Evolutionary conservation across 78 protist species (phyloP).

Genomic region (Dictyostelium firmibasis): DNA sequence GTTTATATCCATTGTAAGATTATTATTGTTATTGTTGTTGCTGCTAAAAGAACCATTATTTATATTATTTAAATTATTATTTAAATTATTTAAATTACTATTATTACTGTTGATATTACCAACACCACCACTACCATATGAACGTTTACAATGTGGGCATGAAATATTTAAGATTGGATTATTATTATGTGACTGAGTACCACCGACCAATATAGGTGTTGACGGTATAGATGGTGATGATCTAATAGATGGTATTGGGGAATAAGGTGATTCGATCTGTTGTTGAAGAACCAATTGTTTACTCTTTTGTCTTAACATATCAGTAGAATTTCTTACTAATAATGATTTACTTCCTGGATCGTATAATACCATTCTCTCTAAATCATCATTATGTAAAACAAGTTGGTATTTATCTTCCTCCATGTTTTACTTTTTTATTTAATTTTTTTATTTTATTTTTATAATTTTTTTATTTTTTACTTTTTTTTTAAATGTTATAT

Average conservation of each 20-base stretch:
- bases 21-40: not conserved
- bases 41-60: not conserved
- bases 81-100: not conserved
- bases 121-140: not conserved
- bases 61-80: not conserved
- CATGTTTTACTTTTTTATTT: not conserved
- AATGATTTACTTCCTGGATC: constrained; percentile 19
- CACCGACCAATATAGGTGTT: not conserved
- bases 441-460: not conserved
- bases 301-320: not conserved
- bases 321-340: not conserved
- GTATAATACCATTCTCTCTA: constrained; percentile 49
- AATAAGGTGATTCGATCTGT: not conserved
- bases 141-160: not conserved
- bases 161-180: not conserved
- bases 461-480: not conserved
- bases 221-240: not conserved
- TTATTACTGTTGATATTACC: not conserved
- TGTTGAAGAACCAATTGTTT: not conserved
- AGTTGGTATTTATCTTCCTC: constrained; percentile 55
- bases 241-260: not conserved
- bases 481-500: not conserved
- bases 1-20: not conserved
- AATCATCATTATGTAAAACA: constrained; percentile 70
- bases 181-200: not conserved